Percentiles rank a stretch among this genome's conserved stretches.
These are phyloP conservation scores for Saccharata proteae DNA, from an alignment of 2,329 filamentous ascomycete species.

Conservation along the genomic window DNA sequence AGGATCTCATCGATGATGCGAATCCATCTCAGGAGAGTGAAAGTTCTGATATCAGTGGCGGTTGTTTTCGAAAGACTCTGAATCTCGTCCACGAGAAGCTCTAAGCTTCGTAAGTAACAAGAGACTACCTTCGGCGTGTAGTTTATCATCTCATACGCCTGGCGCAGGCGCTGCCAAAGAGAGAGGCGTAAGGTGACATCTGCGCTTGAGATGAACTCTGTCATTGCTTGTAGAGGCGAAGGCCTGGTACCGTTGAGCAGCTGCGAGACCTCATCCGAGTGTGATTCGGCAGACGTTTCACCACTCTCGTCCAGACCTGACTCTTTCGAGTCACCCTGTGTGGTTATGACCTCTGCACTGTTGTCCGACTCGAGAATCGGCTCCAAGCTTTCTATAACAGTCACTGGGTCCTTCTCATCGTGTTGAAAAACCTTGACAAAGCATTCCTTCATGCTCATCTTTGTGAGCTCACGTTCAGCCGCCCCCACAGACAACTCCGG, in stretches of 20 bases:
- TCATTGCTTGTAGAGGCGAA: slow-evolving; percentile 54
- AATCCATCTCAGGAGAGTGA: slow-evolving; percentile 61
- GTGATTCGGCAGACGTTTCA: slow-evolving; percentile 6
- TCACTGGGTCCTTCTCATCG: slow-evolving; percentile 65
- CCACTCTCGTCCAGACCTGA: not conserved
- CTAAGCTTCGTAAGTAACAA: slow-evolving; percentile 74
- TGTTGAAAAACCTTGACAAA: slow-evolving; percentile 83
- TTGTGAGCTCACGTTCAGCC: slow-evolving; percentile 81
- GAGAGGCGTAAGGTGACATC: slow-evolving; percentile 75
- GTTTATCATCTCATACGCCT: slow-evolving; percentile 75
- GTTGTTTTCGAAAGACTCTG: slow-evolving; percentile 46
- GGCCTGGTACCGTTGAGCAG: slow-evolving; percentile 9
- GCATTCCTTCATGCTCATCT: slow-evolving; percentile 91
- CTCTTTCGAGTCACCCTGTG: not conserved
- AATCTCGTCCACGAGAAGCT: slow-evolving; percentile 64
- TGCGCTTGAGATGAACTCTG: slow-evolving; percentile 71
- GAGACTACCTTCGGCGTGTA: slow-evolving; percentile 83
- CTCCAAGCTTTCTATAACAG: slow-evolving; percentile 83
- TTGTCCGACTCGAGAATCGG: slow-evolving; percentile 68
- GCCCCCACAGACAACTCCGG: slow-evolving; percentile 72
- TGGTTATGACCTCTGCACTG: not conserved
- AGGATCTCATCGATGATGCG: slow-evolving; percentile 70
- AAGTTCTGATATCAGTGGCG: slow-evolving; percentile 51
- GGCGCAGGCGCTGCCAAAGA: slow-evolving; percentile 80
- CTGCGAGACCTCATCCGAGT: slow-evolving; percentile 6